These are phyloP conservation scores for Raphanus sativus DNA, from an alignment of 345 rosid genomes.

Conservation along the genomic window DNA sequence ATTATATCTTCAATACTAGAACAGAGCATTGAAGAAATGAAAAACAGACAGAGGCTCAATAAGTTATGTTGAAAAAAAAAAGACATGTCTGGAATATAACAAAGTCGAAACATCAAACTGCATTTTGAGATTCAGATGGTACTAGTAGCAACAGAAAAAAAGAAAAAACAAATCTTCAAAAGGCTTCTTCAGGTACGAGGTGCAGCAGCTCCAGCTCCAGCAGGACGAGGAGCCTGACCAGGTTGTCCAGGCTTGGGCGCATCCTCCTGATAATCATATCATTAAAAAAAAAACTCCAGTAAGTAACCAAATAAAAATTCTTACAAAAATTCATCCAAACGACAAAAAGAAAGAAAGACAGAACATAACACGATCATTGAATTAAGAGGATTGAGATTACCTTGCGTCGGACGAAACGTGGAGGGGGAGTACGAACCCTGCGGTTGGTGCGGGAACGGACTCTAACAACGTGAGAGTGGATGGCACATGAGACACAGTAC, in stretches of 20 bases:
- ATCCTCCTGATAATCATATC: conserved; percentile 10
- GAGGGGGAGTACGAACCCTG: conserved; percentile 87
- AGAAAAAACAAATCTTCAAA: neutral
- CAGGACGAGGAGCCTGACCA: conserved; percentile 41
- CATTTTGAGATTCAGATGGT: neutral
- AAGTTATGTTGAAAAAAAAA: neutral
- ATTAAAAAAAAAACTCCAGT: neutral
- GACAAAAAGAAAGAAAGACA: neutral
- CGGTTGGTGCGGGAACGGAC: conserved; percentile 82
- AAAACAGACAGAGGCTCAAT: neutral
- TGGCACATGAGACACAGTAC: conserved; percentile 93
- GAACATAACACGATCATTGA: neutral
- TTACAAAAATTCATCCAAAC: neutral
- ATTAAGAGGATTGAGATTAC: conserved; percentile 37
- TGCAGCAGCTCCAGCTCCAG: conserved; percentile 30
- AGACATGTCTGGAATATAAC: neutral
- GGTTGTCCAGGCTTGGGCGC: conserved; percentile 42
- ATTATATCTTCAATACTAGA: too few species aligned
- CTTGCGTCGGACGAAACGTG: conserved; percentile 82
- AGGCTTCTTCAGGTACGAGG: conserved; percentile 27
- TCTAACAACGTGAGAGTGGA: conserved; percentile 96
- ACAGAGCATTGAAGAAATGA: neutral
- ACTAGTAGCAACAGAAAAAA: neutral
- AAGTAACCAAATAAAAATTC: neutral
- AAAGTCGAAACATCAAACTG: conserved; percentile 5